phyloP scores from a whole-genome alignment of 2,329 filamentous ascomycete genomes.

The Mariannaea elegans region DNA sequence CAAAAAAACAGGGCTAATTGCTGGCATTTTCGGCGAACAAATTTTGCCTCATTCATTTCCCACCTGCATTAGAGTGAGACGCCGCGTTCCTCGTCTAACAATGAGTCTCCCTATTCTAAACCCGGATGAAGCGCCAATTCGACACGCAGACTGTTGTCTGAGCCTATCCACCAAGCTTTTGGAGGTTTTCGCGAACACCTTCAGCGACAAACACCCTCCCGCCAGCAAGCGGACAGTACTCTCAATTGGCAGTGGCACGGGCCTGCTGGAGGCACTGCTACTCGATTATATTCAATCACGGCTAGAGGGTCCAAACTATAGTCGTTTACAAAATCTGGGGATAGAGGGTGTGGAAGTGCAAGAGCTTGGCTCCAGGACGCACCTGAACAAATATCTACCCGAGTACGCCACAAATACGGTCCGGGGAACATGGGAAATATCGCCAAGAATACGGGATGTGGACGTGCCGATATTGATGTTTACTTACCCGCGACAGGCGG shows the following conservation, averaged over 20 bases:
- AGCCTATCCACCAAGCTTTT: conserved; percentile 40
- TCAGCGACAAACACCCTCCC: not conserved
- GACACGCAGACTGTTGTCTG: conserved; percentile 42
- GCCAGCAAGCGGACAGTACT: conserved; percentile 28
- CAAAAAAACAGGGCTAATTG: too few relatives aligned
- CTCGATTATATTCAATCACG: conserved; percentile 20
- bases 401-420: conserved; percentile 41
- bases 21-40: too few relatives aligned
- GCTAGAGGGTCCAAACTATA: not conserved
- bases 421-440: conserved; percentile 44
- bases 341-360: conserved; percentile 42
- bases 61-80: not conserved
- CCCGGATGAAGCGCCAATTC: conserved; percentile 25
- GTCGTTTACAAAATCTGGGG: not conserved
- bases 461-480: conserved; percentile 41
- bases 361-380: conserved; percentile 15
- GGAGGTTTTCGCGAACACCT: conserved; percentile 22
- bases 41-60: not conserved
- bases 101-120: conserved; percentile 31
- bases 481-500: conserved; percentile 46
- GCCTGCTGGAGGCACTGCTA: conserved; percentile 41
- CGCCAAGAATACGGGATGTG: conserved; percentile 35
- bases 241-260: conserved; percentile 44
- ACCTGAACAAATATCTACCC: conserved; percentile 40
- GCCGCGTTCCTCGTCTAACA: not conserved